phyloP scores from a whole-genome alignment of 768 basidiomycete species.

The Lactarius vividus region DNA sequence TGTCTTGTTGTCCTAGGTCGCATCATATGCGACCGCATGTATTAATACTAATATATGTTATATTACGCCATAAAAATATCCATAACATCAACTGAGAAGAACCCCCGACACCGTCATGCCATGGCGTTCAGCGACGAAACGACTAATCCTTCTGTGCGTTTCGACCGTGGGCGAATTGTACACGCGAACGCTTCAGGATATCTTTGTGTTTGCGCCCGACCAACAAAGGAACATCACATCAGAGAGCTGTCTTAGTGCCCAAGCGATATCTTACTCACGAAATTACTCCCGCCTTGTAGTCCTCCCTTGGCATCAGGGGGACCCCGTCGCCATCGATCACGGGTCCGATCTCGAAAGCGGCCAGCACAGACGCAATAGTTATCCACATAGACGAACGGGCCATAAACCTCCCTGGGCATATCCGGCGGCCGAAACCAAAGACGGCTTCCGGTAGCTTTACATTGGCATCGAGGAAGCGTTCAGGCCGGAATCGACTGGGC shows the following conservation, averaged over 20 bases:
- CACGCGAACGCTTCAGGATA: slow-evolving; percentile 30
- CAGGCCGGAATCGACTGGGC: slow-evolving; percentile 18
- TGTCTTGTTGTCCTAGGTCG: not conserved
- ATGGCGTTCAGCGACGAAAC: slow-evolving; percentile 2
- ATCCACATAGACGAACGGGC: slow-evolving; percentile 24
- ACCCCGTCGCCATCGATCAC: not conserved
- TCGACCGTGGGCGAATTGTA: slow-evolving; percentile 28
- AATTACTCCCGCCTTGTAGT: slow-evolving; percentile 13
- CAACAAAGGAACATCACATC: not conserved
- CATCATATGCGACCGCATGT: not conserved
- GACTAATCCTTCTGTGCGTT: slow-evolving; percentile 23
- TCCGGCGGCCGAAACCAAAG: slow-evolving; percentile 25
- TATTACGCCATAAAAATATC: not conserved
- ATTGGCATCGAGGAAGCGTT: slow-evolving; percentile 21
- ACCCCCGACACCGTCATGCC: not conserved
- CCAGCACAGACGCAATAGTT: slow-evolving; percentile 15
- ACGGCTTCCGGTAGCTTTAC: slow-evolving; percentile 8
- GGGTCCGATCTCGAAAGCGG: slow-evolving; percentile 18
- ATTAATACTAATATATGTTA: not conserved
- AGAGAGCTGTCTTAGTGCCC: not conserved
- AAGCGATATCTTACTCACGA: slow-evolving; percentile 16
- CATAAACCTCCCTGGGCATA: slow-evolving; percentile 24
- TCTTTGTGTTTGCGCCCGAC: slow-evolving; percentile 6
- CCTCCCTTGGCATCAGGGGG: slow-evolving; percentile 12
- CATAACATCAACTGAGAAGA: not conserved